Evolutionary conservation across 1,139 yeast species (phyloP).

Genomic region (Geotrichum candidum): DNA sequence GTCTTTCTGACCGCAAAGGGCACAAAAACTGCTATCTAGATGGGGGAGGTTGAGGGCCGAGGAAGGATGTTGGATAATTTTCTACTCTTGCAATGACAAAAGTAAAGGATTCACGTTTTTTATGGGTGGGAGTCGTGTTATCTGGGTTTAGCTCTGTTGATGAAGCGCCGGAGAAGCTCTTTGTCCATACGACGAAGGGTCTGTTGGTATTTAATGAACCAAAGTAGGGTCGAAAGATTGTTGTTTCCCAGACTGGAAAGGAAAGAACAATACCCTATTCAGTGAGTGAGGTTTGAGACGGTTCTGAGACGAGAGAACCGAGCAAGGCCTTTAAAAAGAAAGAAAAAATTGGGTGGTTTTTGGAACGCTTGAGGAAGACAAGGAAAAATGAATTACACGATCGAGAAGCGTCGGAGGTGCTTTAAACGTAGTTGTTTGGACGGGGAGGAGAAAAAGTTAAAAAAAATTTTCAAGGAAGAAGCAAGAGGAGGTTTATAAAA

Average conservation of each 20-base stretch:
- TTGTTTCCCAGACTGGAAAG: constrained; percentile 26
- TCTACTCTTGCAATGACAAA: constrained; percentile 13
- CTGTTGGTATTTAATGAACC: constrained; percentile 19
- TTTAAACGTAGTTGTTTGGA: background rate
- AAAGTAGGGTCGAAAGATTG: constrained; percentile 23
- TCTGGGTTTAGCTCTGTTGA: constrained; percentile 39
- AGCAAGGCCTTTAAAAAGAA: background rate
- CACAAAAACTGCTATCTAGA: constrained; percentile 20
- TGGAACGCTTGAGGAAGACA: background rate
- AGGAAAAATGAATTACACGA: background rate
- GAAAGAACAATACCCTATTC: constrained; percentile 28
- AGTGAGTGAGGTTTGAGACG: constrained; percentile 8
- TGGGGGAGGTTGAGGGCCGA: background rate
- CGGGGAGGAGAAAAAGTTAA: background rate
- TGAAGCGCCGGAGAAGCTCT: constrained; percentile 36
- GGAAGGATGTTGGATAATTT: constrained; percentile 2
- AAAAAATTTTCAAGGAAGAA: background rate
- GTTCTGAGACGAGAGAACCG: background rate
- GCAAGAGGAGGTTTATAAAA: background rate
- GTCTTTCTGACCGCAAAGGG: constrained; percentile 19
- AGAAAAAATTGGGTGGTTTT: background rate
- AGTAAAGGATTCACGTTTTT: constrained; percentile 42
- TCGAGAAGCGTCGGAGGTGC: background rate
- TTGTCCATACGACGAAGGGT: constrained; percentile 35
- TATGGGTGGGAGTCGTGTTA: constrained; percentile 41